Evolutionary conservation across 2,329 filamentous ascomycete genomes (phyloP).

Genomic region (Aspergillus hiratsukae): DNA sequence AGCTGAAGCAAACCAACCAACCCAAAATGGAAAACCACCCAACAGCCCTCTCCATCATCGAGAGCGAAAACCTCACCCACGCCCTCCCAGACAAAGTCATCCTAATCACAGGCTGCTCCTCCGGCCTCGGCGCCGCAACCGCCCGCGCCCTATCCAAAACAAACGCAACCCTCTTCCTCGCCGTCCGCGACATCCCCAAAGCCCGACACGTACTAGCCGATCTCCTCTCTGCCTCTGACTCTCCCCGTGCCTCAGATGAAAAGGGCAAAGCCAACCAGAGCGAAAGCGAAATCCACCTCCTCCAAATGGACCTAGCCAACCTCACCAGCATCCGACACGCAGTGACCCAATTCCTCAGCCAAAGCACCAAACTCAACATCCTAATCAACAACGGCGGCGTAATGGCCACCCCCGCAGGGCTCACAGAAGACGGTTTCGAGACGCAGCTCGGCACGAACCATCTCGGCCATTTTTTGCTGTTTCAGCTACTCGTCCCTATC

Average conservation of each 20-base stretch:
- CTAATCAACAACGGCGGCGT: constrained; percentile 12
- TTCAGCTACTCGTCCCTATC: constrained; percentile 20
- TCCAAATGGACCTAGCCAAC: constrained; percentile 32
- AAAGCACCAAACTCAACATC: constrained; percentile 4
- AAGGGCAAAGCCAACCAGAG: background rate
- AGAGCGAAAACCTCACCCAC: background rate
- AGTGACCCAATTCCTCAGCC: constrained; percentile 1
- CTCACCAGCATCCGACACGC: constrained; percentile 27
- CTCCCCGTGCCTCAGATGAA: background rate
- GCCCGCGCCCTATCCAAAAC: constrained; percentile 36
- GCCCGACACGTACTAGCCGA: constrained; percentile 23
- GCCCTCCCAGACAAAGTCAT: constrained; percentile 17
- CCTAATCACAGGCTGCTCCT: constrained; percentile 37
- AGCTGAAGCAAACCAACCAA: too few relatives aligned
- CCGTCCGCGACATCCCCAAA: constrained; percentile 32
- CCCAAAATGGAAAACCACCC: background rate
- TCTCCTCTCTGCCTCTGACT: constrained; percentile 8
- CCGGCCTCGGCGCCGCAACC: constrained; percentile 38
- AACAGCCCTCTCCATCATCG: background rate
- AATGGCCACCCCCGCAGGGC: constrained; percentile 4
- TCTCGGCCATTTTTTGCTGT: constrained; percentile 30
- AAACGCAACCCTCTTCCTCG: constrained; percentile 35
- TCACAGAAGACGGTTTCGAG: constrained; percentile 29
- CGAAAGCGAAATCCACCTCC: constrained; percentile 20
- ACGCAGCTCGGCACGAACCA: constrained; percentile 33